These are phyloP conservation scores for Liriodendron chinense DNA, from an alignment of 164 flowering plant genomes.

Conservation along the genomic window DNA sequence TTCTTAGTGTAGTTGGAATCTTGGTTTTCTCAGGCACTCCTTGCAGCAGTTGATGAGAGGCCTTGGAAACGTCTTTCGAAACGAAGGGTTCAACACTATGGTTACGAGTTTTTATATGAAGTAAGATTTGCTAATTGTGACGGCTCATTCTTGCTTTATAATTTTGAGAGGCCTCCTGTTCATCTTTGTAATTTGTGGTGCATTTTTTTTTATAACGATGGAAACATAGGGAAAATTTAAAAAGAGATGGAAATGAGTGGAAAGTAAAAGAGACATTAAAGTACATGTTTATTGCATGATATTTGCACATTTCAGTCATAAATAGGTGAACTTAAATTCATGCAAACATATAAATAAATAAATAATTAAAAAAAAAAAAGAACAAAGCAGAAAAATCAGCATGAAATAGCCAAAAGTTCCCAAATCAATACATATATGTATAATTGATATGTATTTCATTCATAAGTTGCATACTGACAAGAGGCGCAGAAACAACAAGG, in stretches of 20 bases:
- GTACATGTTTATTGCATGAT: neutral
- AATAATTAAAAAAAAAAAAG: neutral
- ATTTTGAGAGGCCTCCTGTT: neutral
- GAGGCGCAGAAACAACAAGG: too few species aligned
- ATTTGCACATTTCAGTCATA: neutral
- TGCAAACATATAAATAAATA: too few species aligned
- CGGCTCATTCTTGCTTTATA: neutral
- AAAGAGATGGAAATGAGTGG: neutral
- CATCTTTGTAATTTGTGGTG: neutral
- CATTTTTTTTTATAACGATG: too few species aligned
- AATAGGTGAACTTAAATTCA: too few species aligned
- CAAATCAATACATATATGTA: too few species aligned
- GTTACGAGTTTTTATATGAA: slow-evolving; percentile 81
- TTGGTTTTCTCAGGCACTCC: slow-evolving; percentile 52
- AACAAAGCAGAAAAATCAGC: neutral
- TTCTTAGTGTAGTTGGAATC: neutral
- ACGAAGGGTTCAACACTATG: slow-evolving; percentile 93
- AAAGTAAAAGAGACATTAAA: neutral
- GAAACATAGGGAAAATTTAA: neutral
- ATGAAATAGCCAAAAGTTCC: neutral
- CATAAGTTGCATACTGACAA: too few species aligned
- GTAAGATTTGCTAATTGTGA: slow-evolving; percentile 33
- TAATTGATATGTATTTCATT: too few species aligned
- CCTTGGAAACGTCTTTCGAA: slow-evolving; percentile 84
- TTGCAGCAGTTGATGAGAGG: slow-evolving; percentile 71